A percentile compares a stretch with the other conserved stretches of the same genome.
Evolutionary conservation across 2,329 filamentous ascomycete genomes (phyloP).

Genomic region (Xylogone sp.): DNA sequence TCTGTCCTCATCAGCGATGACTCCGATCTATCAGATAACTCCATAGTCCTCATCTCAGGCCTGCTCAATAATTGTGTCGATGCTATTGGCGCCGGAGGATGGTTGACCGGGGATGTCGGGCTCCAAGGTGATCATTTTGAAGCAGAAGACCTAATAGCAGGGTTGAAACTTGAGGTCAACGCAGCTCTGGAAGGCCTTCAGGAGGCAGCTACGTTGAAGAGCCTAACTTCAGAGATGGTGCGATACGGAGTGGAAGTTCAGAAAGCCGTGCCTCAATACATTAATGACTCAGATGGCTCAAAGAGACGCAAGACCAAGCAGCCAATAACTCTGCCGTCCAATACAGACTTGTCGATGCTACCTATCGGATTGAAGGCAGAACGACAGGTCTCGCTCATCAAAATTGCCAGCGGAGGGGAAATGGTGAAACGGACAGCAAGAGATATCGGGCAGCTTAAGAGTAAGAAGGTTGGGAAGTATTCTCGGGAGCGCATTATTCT

Average conservation of each 20-base stretch:
- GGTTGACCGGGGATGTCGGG: conserved; percentile 61
- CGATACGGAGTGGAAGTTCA: conserved; percentile 46
- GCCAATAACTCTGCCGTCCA: conserved; percentile 42
- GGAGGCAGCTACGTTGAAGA: conserved; percentile 62
- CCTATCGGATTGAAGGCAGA: conserved; percentile 70
- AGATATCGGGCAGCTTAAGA: conserved; percentile 74
- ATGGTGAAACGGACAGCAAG: conserved; percentile 63
- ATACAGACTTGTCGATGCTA: conserved; percentile 46
- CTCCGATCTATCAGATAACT: conserved; percentile 57
- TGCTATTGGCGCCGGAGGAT: conserved; percentile 69
- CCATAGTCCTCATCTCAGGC: conserved; percentile 67
- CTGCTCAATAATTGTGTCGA: conserved; percentile 72
- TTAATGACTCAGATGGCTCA: neutral
- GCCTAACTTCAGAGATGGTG: conserved; percentile 62
- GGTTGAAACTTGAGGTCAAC: conserved; percentile 64
- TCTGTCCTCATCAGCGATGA: conserved; percentile 42
- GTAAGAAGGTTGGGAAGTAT: conserved; percentile 77
- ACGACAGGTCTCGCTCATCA: conserved; percentile 43
- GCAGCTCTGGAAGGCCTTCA: conserved; percentile 69
- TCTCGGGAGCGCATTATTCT: conserved; percentile 74
- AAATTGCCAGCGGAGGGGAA: conserved; percentile 68
- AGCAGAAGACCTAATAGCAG: conserved; percentile 59
- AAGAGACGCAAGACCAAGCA: conserved; percentile 32
- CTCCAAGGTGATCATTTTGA: conserved; percentile 45
- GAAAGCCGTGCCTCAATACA: conserved; percentile 9